Base-by-base conservation (phyloP, 441 rosid species). In the Aleurites moluccanus region DNA sequence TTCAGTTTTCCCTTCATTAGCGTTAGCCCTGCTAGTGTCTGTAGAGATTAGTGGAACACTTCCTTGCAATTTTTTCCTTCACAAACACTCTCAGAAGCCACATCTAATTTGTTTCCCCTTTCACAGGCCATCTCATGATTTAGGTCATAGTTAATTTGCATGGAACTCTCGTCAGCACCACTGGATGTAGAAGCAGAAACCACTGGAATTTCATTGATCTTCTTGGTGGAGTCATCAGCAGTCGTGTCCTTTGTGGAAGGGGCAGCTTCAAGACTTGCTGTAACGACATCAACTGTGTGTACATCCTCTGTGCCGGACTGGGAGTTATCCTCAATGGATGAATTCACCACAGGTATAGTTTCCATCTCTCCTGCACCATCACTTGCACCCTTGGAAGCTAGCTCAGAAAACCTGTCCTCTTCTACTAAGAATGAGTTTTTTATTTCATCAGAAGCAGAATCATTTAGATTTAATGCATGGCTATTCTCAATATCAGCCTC, bases 311-410 rank as follows among this genome's bases (percentile, higher is more conserved):
- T 25, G 14, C 64, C 55, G 73, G 83, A 65, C 68, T 27, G 23
- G 62, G 55, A 44, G 75, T 67, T 66, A 69, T 67, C 77, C 78
- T 77, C 77, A 70, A 69, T 82, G 55, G 78, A 65, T 59, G 82
- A 77, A 76, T 68, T 72, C 28, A 75, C 64, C 64, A 20, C 56
- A 13, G 82, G 52, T 73, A 78, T 76, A 64, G 67, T 73, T 77
- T 78, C 89, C 44, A 73, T 50, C 74, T 75, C 80, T 1, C 21
- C 65, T 73, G 70, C 52, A 44, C 18, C 50, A 21, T 47, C 71
- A 10, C 23, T 62, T 45, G 73, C 78, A 42, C 20, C 67, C n/a
- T 53, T 69, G 67, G 75, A 47, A 66, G 71, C 56, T 62, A 68
- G 69, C 66, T 65, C 72, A 1, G 42, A 73, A 63, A 47, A 75